Percentiles rank a stretch among this genome's conserved stretches.
Evolutionary conservation across 73 alveolate genomes (phyloP).

Genomic region (Paramecium sexaurelia): DNA sequence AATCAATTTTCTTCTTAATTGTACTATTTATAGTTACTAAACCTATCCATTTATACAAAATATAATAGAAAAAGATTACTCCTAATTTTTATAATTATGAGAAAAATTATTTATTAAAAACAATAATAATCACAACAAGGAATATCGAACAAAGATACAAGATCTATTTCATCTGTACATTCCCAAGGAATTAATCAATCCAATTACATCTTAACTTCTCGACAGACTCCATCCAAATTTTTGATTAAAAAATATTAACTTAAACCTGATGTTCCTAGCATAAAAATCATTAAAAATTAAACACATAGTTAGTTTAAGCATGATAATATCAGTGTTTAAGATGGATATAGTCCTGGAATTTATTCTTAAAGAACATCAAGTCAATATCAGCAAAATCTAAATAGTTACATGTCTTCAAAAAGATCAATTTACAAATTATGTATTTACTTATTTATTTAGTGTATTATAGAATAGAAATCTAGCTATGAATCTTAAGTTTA

Average conservation of each 20-base stretch:
- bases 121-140: not conserved
- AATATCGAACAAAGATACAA: not conserved
- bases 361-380: constrained; percentile 10
- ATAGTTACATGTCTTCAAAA: not conserved
- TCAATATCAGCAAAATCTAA: not conserved
- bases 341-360: not conserved
- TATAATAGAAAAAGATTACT: not conserved
- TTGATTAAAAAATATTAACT: not conserved
- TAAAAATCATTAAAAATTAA: not conserved
- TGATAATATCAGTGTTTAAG: not conserved
- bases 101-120: not conserved
- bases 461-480: not conserved
- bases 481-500: not conserved
- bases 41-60: not conserved
- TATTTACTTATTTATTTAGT: not conserved
- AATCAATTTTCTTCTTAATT: not conserved
- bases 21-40: not conserved
- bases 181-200: not conserved
- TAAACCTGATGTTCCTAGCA: not conserved
- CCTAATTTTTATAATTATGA: not conserved
- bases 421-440: not conserved
- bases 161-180: not conserved
- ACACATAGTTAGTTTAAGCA: not conserved
- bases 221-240: not conserved
- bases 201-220: not conserved